These are phyloP conservation scores for Salix arbutifolia DNA, from an alignment of 345 rosid species.

Conservation along the genomic window DNA sequence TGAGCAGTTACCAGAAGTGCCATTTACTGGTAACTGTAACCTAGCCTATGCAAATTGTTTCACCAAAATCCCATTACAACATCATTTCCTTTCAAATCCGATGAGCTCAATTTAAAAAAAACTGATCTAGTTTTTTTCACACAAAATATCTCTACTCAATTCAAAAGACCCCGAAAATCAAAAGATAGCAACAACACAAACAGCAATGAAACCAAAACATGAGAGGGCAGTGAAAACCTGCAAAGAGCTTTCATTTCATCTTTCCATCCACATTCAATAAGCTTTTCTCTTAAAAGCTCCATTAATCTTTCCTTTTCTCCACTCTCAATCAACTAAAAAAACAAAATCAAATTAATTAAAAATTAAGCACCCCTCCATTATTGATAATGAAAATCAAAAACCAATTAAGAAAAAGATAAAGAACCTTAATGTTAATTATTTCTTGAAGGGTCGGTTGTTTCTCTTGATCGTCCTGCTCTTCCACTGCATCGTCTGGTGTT, in stretches of 20 bases:
- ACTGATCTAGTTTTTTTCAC: not conserved
- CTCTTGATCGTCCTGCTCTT: conserved; percentile 16
- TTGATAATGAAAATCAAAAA: not conserved
- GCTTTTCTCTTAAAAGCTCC: conserved; percentile 73
- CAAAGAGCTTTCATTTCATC: conserved; percentile 77
- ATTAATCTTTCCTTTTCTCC: conserved; percentile 65
- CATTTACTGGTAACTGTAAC: too few relatives aligned
- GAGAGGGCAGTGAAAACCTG: conserved; percentile 45
- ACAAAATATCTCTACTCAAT: not conserved
- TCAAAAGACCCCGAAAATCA: not conserved
- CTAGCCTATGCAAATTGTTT: too few relatives aligned
- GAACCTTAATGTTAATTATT: conserved; percentile 60
- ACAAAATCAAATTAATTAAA: not conserved
- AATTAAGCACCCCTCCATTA: not conserved
- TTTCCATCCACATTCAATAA: conserved; percentile 77
- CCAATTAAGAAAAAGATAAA: not conserved
- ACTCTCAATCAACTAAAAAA: conserved; percentile 53
- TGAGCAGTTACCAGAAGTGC: too few relatives aligned
- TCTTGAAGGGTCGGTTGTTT: conserved; percentile 58
- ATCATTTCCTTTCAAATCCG: too few relatives aligned
- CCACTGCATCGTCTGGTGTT: conserved; percentile 46
- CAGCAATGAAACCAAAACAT: not conserved
- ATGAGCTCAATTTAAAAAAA: not conserved
- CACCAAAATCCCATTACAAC: too few relatives aligned
- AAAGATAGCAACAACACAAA: not conserved